Evolutionary conservation across 176 grass and related monocot genomes (phyloP).

Genomic region (Cenchrus purpureus): DNA sequence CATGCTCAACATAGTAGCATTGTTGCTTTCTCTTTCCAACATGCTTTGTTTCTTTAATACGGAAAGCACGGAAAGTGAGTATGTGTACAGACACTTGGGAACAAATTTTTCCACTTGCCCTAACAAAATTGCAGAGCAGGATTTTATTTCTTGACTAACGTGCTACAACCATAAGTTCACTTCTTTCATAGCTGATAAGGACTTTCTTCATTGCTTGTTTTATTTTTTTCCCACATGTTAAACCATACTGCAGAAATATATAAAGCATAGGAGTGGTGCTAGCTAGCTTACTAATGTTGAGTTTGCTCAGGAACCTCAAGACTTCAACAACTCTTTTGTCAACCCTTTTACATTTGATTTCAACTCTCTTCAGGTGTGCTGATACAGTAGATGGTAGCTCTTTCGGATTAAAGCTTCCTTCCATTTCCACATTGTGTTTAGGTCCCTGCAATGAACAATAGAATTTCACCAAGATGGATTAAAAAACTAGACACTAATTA

Average conservation of each 20-base stretch:
- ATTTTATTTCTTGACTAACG: too few relatives aligned
- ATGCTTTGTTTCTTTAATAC: too few relatives aligned
- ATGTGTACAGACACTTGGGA: too few relatives aligned
- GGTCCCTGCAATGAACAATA: neutral
- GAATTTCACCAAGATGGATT: neutral
- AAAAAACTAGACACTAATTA: neutral
- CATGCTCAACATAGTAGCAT: too few relatives aligned
- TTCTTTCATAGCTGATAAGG: neutral
- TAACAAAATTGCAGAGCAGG: too few relatives aligned
- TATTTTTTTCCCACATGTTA: neutral
- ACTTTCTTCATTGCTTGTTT: neutral
- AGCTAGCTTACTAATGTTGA: neutral
- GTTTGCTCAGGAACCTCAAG: slow-evolving; percentile 15
- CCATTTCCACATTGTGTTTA: neutral
- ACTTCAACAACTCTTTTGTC: slow-evolving; percentile 15
- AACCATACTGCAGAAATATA: neutral
- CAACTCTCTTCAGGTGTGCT: slow-evolving; percentile 33
- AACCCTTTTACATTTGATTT: neutral
- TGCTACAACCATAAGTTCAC: too few relatives aligned
- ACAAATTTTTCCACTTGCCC: too few relatives aligned
- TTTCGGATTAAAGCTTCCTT: slow-evolving; percentile 16
- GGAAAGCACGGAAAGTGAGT: too few relatives aligned
- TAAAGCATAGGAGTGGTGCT: neutral
- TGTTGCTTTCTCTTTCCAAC: too few relatives aligned
- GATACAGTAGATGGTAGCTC: slow-evolving; percentile 6